phyloP scores from a whole-genome alignment of 1,284 basidiomycete species.

The Puccinia coronata region DNA sequence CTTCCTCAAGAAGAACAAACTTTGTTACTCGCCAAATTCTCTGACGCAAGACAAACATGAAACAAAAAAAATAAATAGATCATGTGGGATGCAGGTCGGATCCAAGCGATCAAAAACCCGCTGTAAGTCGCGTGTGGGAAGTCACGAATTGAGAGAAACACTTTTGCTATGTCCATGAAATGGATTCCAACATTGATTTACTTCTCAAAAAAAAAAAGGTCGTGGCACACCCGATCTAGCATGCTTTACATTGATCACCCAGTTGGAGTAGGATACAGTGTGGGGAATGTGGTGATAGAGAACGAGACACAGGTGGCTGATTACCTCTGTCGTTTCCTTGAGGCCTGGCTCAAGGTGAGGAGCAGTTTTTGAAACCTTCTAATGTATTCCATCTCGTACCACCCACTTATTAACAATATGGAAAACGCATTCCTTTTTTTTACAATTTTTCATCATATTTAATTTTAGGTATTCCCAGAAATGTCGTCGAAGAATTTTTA shows the following conservation, averaged over 20 bases:
- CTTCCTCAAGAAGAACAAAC: no score
- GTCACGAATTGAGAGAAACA: no score
- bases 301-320: slow-evolving; percentile 58
- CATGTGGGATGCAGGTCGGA: slow-evolving; percentile 68
- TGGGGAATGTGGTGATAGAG: slow-evolving; percentile 69
- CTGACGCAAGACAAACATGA: no score
- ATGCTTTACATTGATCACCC: slow-evolving; percentile 80
- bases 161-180: background rate
- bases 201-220: background rate
- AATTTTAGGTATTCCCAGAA: slow-evolving; percentile 32
- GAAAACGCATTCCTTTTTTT: background rate
- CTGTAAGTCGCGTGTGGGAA: slow-evolving; percentile 69
- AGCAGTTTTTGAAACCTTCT: background rate
- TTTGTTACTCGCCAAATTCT: no score
- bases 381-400: background rate
- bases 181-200: no score
- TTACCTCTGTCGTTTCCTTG: slow-evolving; percentile 58
- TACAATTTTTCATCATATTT: background rate
- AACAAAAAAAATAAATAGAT: slow-evolving; percentile 12
- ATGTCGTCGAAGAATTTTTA: slow-evolving; percentile 22
- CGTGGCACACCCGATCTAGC: slow-evolving; percentile 28
- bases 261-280: slow-evolving; percentile 76
- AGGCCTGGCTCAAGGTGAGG: slow-evolving; percentile 20
- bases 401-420: no score
- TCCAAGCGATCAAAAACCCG: slow-evolving; percentile 69